These are phyloP conservation scores for Ceraceosorus guamensis DNA, from an alignment of 1,284 basidiomycete genomes.

Conservation along the genomic window DNA sequence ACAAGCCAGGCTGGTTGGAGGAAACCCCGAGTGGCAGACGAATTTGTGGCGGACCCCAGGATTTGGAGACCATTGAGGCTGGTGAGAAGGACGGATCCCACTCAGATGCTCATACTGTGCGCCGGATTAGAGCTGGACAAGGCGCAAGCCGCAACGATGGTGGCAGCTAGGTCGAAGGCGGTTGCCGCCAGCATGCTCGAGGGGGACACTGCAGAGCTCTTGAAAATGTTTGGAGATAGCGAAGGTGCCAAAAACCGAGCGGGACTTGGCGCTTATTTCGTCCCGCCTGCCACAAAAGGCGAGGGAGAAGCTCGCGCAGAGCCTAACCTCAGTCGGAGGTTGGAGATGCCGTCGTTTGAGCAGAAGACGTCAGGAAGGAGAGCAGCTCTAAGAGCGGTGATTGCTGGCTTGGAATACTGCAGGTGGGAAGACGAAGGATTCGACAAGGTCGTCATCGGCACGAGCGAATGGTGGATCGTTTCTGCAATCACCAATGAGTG, in stretches of 20 bases:
- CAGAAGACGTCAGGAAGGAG: slow-evolving; percentile 20
- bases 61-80: slow-evolving; percentile 37
- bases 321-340: slow-evolving; percentile 33
- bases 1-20: slow-evolving; percentile 6
- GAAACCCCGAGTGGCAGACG: slow-evolving; percentile 18
- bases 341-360: slow-evolving; percentile 29
- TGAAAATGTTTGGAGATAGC: slow-evolving; percentile 4
- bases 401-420: slow-evolving; percentile 40
- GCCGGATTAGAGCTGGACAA: slow-evolving; percentile 9
- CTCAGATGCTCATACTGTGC: slow-evolving; percentile 41
- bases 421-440: slow-evolving; percentile 45
- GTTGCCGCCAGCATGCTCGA: neutral
- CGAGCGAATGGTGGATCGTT: slow-evolving; percentile 42
- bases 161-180: slow-evolving; percentile 6
- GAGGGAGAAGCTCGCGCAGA: slow-evolving; percentile 17
- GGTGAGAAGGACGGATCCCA: slow-evolving; percentile 41
- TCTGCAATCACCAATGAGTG: slow-evolving; percentile 34
- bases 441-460: slow-evolving; percentile 44
- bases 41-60: slow-evolving; percentile 42
- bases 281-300: slow-evolving; percentile 24
- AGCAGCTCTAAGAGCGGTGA: slow-evolving; percentile 34
- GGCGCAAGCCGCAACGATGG: slow-evolving; percentile 1
- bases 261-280: slow-evolving; percentile 28
- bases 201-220: neutral
- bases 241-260: slow-evolving; percentile 13